Evolutionary conservation across 805 yeast species (phyloP).

Genomic region (Scheffersomyces amazonensis): DNA sequence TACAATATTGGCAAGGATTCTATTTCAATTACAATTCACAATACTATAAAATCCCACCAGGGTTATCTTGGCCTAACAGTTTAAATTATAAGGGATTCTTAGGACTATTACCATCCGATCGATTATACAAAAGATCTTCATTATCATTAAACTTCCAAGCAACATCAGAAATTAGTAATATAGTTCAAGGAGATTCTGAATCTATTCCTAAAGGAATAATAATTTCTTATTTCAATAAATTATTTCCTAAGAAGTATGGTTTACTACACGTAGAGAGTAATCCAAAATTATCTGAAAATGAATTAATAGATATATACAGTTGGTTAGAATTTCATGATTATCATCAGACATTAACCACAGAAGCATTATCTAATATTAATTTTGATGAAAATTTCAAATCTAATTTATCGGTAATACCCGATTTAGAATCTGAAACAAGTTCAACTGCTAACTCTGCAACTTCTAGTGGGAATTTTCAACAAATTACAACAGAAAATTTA

Average conservation of each 20-base stretch:
- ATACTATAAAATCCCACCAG: slow-evolving; percentile 16
- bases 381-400: slow-evolving; percentile 10
- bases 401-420: background rate
- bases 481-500: background rate
- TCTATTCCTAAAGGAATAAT: slow-evolving; percentile 22
- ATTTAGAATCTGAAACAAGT: slow-evolving; percentile 1
- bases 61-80: slow-evolving; percentile 33
- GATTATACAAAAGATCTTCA: slow-evolving; percentile 25
- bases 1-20: slow-evolving; percentile 29
- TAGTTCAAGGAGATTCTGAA: slow-evolving; percentile 7
- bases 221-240: slow-evolving; percentile 23
- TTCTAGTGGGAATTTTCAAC: background rate
- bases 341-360: slow-evolving; percentile 20
- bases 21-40: slow-evolving; percentile 20
- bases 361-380: slow-evolving; percentile 12
- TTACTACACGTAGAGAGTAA: slow-evolving; percentile 14
- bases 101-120: slow-evolving; percentile 20
- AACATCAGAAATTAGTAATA: slow-evolving; percentile 16
- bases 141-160: slow-evolving; percentile 13
- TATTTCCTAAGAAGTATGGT: slow-evolving; percentile 30
- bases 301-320: slow-evolving; percentile 23
- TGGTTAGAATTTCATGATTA: slow-evolving; percentile 30
- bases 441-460: background rate
- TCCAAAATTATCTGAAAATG: slow-evolving; percentile 4
- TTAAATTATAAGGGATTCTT: slow-evolving; percentile 35